Evolutionary conservation across 495 filamentous ascomycete species (phyloP).

Genomic region (Aspergillus coremiiformis): DNA sequence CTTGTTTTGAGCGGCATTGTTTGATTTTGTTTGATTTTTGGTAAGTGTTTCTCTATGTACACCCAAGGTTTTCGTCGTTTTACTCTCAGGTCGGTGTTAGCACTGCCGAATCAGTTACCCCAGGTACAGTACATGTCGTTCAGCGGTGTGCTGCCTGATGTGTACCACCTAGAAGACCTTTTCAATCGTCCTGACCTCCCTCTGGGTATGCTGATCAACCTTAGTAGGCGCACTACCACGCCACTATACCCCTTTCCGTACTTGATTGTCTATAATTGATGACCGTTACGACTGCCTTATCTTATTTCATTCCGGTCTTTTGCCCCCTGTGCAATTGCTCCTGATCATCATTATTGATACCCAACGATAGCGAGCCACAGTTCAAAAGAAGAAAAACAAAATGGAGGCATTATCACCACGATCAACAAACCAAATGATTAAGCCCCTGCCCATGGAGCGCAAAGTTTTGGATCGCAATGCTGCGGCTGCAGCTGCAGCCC

Average conservation of each 20-base stretch:
- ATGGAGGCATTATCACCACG: slow-evolving; percentile 69
- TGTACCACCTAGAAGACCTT: not conserved
- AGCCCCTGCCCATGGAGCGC: slow-evolving; percentile 37
- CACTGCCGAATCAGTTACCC: not conserved
- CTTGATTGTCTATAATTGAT: slow-evolving; percentile 16
- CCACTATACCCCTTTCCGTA: slow-evolving; percentile 15
- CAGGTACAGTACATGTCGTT: not conserved
- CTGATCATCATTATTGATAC: slow-evolving; percentile 17
- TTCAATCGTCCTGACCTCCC: not conserved
- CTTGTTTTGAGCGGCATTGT: slow-evolving; percentile 25
- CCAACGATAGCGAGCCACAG: not conserved
- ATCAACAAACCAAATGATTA: slow-evolving; percentile 55
- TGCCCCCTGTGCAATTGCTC: slow-evolving; percentile 4
- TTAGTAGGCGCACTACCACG: slow-evolving; percentile 3
- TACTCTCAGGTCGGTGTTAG: not conserved
- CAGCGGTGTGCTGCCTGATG: not conserved
- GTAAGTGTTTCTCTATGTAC: slow-evolving; percentile 8
- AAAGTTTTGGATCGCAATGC: slow-evolving; percentile 50
- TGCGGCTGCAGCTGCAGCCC: slow-evolving; percentile 38
- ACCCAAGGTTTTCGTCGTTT: not conserved
- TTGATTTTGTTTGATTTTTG: slow-evolving; percentile 13
- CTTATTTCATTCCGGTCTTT: not conserved
- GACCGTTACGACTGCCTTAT: slow-evolving; percentile 15
- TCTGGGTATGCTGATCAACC: not conserved
- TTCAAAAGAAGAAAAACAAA: slow-evolving; percentile 12